Conservation (phyloP, 2,329 filamentous ascomycete genomes). For the Cadophora luteo-olivacea region DNA sequence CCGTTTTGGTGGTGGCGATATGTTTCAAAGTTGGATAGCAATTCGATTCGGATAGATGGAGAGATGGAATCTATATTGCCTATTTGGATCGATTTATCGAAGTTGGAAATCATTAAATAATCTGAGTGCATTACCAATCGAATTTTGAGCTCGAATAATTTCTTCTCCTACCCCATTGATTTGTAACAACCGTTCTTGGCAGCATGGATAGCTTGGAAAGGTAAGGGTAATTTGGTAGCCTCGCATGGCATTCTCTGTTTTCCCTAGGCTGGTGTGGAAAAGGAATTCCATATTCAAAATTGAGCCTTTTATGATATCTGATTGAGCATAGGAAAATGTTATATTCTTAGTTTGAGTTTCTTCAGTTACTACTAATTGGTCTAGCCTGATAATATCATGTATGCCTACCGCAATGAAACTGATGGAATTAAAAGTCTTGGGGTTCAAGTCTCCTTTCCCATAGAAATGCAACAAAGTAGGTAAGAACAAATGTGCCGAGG, state of each 20-base stretch:
- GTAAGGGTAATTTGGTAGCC: not conserved
- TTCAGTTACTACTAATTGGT: too few relatives aligned
- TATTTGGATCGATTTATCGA: not conserved
- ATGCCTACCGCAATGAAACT: too few relatives aligned
- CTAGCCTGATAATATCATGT: too few relatives aligned
- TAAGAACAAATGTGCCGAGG: too few relatives aligned
- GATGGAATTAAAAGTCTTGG: too few relatives aligned
- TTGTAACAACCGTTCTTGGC: slow-evolving; percentile 9
- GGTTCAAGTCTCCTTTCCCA: too few relatives aligned
- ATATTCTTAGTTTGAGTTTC: too few relatives aligned
- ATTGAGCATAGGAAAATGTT: not conserved
- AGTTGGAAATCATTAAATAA: not conserved
- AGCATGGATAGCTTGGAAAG: not conserved
- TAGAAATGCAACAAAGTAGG: too few relatives aligned
- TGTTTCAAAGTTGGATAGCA: not conserved
- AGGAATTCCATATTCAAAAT: not conserved
- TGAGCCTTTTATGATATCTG: not conserved
- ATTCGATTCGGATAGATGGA: not conserved
- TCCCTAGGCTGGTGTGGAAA: not conserved
- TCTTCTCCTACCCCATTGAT: not conserved
- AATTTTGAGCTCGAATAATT: not conserved
- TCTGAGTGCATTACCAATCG: not conserved
- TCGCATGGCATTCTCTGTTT: not conserved
- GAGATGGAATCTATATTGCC: not conserved
- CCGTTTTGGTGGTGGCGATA: not conserved